phyloP scores from a whole-genome alignment of 2,329 filamentous ascomycete species.

The Conoideocrella luteorostrata region DNA sequence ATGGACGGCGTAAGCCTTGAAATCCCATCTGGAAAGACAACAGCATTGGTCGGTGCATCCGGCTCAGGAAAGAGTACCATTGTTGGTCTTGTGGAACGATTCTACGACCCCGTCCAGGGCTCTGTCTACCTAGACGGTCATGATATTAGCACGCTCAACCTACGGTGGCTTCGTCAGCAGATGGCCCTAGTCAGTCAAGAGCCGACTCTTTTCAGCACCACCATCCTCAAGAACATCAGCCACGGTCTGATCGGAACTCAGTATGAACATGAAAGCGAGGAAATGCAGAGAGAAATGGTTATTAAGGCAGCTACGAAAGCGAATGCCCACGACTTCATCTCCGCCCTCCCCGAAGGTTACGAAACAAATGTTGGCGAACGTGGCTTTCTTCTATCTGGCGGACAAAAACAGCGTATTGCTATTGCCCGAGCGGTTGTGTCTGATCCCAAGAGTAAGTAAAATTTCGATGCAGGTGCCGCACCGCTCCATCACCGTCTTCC shows the following conservation, averaged over 20 bases:
- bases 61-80: slow-evolving; percentile 94
- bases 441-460: slow-evolving; percentile 70
- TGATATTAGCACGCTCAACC: slow-evolving; percentile 73
- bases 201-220: slow-evolving; percentile 81
- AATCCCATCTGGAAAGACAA: slow-evolving; percentile 85
- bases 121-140: slow-evolving; percentile 74
- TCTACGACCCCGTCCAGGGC: slow-evolving; percentile 84
- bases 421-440: slow-evolving; percentile 88
- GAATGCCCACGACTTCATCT: slow-evolving; percentile 91
- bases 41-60: slow-evolving; percentile 87
- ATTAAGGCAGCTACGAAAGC: slow-evolving; percentile 80
- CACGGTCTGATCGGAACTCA: slow-evolving; percentile 83
- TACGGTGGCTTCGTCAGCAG: slow-evolving; percentile 86
- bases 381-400: slow-evolving; percentile 85
- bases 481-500: too few relatives aligned
- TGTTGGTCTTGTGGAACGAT: slow-evolving; percentile 85
- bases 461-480: too few relatives aligned
- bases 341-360: slow-evolving; percentile 75
- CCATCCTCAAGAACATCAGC: slow-evolving; percentile 85
- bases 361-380: slow-evolving; percentile 93
- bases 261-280: slow-evolving; percentile 59
- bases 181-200: slow-evolving; percentile 92
- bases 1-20: slow-evolving; percentile 76
- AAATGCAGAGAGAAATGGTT: slow-evolving; percentile 65
- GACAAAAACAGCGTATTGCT: slow-evolving; percentile 94